phyloP scores from a whole-genome alignment of 257 asterid species.

The Solanum pennellii region DNA sequence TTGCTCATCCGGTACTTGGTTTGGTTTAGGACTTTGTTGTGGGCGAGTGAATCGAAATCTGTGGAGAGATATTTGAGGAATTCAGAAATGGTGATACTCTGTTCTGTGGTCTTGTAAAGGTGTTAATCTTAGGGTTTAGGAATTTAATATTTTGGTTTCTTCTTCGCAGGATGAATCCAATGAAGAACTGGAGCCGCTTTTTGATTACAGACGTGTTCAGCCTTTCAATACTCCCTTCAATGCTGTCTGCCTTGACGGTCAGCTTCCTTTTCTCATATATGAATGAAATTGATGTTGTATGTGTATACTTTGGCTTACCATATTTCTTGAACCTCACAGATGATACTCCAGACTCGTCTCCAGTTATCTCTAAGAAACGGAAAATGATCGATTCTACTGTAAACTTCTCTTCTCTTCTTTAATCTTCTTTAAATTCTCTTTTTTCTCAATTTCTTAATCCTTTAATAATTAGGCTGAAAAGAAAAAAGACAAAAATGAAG shows the following conservation, averaged over 20 bases:
- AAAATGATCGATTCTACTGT: slow-evolving; percentile 34
- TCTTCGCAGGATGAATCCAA: slow-evolving; percentile 33
- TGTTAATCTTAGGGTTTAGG: background rate
- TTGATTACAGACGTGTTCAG: slow-evolving; percentile 83
- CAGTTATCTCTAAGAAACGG: slow-evolving; percentile 37
- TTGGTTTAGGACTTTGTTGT: background rate
- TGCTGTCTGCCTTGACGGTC: slow-evolving; percentile 43
- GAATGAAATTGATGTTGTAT: background rate
- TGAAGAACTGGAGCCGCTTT: slow-evolving; percentile 91
- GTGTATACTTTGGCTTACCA: background rate
- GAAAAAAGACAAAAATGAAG: slow-evolving; percentile 25
- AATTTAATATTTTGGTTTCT: background rate
- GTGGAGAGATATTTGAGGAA: background rate
- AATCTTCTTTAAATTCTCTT: background rate
- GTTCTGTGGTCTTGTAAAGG: background rate
- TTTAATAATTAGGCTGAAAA: slow-evolving; percentile 26
- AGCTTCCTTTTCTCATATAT: background rate
- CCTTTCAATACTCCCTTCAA: slow-evolving; percentile 39
- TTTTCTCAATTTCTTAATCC: background rate
- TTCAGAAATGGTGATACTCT: background rate
- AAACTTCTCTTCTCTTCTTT: background rate
- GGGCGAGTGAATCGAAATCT: background rate
- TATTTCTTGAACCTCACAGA: slow-evolving; percentile 25
- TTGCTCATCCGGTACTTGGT: background rate
- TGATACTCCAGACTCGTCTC: slow-evolving; percentile 47